Base-by-base conservation (phyloP, 2,329 filamentous ascomycete genomes). In the Fusarium fracticaudum region DNA sequence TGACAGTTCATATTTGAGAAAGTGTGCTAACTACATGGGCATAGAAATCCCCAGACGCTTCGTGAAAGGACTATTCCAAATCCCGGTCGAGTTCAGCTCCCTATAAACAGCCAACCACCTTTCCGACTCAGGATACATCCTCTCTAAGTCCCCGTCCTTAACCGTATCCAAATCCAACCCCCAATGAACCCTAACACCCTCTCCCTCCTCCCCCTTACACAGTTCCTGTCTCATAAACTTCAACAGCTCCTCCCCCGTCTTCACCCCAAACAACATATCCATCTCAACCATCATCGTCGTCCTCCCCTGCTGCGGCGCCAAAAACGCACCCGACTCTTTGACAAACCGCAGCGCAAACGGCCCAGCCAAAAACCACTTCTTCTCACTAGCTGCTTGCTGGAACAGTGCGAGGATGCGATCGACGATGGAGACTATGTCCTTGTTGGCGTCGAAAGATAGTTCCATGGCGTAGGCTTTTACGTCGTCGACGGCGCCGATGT, bases 271-370 rank as follows among this genome's bases (percentile, higher is more conserved):
- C 13, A 61, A 31, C 59, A 61, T 61, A 41, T 61, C 59, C 59
- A 61, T 61, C 38, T 61, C 59, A 1, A 61, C 59, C 59, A 61
- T 61, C 59, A 61, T 61, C 12, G 59, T 60, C 33, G 57, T 60
- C 44, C 47, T 53, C 12, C 59, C 59, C 48, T 61, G 59, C 48
- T 61, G 59, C 4, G 59, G 29, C 1, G 59, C 59, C 40, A 61
- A 17, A 40, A 61, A 55, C 17, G 48, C 59, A 37, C 8, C 8
- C 0, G 59, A 55, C 29, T 55, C 48, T 18, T 61, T 33, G 5
- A 60, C 57, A 35, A 60, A 60, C 12, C 57, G 9, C 7, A 60
- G 10, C 1, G 57, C 57, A 15, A 60, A 51, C 8, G 57, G 57
- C 14, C 57, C 57, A 3, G 44, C 57, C 1, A 60, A 10, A 18